Evolutionary conservation across 768 basidiomycete species (phyloP), one percentile per base, ranked within the genome.

Genomic region (Royoungia palumana): DNA sequence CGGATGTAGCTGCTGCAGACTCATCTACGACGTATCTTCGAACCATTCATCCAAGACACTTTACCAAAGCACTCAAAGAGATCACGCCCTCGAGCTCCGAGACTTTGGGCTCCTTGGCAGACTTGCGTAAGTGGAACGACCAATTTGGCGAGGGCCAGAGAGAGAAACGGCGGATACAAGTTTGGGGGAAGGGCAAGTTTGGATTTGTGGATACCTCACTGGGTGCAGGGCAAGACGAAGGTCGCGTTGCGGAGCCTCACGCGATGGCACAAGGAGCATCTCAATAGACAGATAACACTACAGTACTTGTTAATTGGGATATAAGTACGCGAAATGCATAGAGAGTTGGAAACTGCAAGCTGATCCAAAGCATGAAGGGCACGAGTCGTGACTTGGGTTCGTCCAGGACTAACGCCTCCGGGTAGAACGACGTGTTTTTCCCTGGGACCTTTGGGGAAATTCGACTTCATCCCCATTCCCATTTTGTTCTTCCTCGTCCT

Each of bases 41-140:
- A 24, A 61, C 71, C 35, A 72, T 89, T 12, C 66, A 68, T 44
- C 65, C 71, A 49, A 79, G 73, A 47, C 88, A 97, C 61, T 96
- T 97, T 62, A 74, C 73, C 19, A 85, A 88, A 60, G 94, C 94
- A 0, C 73, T 96, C 49, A 83, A 80, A 56, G 93, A 97, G 68
- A 94, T 95, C 54, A 86, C 87, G 3, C 90, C 94, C 12, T 94
- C 91, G 0, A 85, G 84, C 6, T 93, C 92, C 4, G 94, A 95
- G 67, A 75, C 80, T 12, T 70, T 89, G 3, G 88, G 87, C 41
- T 87, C 79, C 41, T 78, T 91, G 28, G 71, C 82, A 2, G 87
- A 87, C 48, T 71, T 93, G 37, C 79, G 85, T 37, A 87, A 85
- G 70, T 94, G 91, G 91, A 94, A 95, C 52, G 88, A 94, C 40